Percentiles rank a stretch among this genome's conserved stretches.
Conservation (phyloP, 305 asterid species). For the Plantago lanceolata region DNA sequence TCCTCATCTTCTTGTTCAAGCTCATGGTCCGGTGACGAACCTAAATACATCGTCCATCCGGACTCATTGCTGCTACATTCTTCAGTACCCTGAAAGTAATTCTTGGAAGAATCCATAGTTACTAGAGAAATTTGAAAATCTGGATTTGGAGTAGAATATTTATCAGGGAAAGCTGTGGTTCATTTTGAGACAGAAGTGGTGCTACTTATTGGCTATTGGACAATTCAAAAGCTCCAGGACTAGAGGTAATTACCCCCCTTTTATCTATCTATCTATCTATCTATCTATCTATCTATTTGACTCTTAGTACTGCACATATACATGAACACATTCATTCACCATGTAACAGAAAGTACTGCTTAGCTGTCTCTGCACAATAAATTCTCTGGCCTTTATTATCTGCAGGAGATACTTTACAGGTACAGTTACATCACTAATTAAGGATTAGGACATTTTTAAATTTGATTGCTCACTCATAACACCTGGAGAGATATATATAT, state of each 20-base stretch:
- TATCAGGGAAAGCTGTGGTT: conserved; percentile 10
- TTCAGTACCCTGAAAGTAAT: conserved; percentile 37
- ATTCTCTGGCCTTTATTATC: conserved; percentile 57
- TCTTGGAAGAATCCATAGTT: conserved; percentile 57
- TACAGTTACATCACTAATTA: conserved; percentile 39
- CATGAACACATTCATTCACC: conserved; percentile 29
- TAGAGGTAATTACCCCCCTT: conserved; percentile 30
- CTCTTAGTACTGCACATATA: conserved; percentile 30
- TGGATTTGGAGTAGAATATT: conserved; percentile 15
- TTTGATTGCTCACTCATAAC: conserved; percentile 34
- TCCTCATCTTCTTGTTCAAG: conserved; percentile 30
- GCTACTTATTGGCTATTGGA: conserved; percentile 25
- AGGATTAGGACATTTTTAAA: conserved; percentile 26
- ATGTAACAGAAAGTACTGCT: conserved; percentile 41
- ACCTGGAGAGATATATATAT: conserved; percentile 30
- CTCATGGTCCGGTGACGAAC: conserved; percentile 47
- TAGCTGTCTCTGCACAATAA: conserved; percentile 55
- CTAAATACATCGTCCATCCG: conserved; percentile 83
- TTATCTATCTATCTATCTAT: not conserved
- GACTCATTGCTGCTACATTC: conserved; percentile 90
- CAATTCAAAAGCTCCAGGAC: conserved; percentile 25
- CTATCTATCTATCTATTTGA: conserved; percentile 32
- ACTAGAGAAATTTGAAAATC: conserved; percentile 7
- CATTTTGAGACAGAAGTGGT: conserved; percentile 13
- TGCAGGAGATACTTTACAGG: conserved; percentile 44